phyloP scores from a whole-genome alignment of 176 grass and related monocot species.

The Rhynchospora tenuis region DNA sequence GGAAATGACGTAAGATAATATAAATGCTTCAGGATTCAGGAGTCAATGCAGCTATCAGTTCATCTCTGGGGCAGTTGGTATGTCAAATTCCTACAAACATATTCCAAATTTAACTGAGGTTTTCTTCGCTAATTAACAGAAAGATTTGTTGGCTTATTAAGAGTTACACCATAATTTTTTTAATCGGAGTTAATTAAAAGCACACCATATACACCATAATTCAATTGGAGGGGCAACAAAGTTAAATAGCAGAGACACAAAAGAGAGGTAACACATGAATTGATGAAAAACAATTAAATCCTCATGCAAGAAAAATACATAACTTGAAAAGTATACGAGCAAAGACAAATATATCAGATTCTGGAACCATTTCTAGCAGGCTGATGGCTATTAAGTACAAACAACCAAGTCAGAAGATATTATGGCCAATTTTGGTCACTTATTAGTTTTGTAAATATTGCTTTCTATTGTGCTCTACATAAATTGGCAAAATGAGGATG shows the following conservation, averaged over 20 bases:
- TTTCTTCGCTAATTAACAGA: background rate
- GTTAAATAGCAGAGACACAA: no score
- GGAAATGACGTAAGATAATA: slow-evolving; percentile 18
- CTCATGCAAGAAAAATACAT: background rate
- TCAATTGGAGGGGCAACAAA: no score
- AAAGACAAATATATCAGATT: background rate
- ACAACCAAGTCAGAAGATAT: background rate
- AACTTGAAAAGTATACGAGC: background rate
- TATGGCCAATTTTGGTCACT: background rate
- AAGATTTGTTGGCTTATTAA: background rate
- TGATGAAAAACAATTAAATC: background rate
- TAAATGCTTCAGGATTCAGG: background rate
- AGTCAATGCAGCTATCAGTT: background rate
- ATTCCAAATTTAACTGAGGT: background rate
- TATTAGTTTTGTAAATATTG: background rate
- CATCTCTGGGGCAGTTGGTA: background rate
- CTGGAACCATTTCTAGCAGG: background rate
- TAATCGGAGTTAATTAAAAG: background rate
- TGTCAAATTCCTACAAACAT: background rate
- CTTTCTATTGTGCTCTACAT: background rate
- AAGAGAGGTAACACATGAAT: no score
- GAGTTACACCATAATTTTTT: background rate
- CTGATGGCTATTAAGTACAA: background rate
- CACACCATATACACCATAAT: background rate
- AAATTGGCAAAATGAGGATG: background rate